A percentile compares a stretch with the other conserved stretches of the same genome.
These are phyloP conservation scores for Pseudogymnoascus sp. DNA, from an alignment of 2,329 filamentous ascomycete species.

Conservation along the genomic window DNA sequence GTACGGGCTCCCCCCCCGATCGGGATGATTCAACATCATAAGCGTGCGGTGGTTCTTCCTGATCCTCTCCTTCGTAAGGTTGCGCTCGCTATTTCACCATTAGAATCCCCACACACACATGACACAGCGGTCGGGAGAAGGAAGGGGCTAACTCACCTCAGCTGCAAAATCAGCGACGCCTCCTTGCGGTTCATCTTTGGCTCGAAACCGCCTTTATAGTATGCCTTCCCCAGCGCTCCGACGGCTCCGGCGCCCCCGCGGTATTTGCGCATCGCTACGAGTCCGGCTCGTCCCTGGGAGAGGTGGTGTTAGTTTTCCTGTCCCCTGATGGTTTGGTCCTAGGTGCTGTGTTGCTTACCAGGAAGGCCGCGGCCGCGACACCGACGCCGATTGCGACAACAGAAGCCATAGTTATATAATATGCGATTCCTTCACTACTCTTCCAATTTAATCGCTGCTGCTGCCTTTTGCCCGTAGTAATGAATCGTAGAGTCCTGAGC, in stretches of 20 bases:
- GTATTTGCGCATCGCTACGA: constrained; percentile 81
- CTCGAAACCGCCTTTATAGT: constrained; percentile 99
- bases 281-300: constrained; percentile 76
- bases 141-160: constrained; percentile 57
- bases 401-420: constrained; percentile 47
- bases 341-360: constrained; percentile 39
- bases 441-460: neutral
- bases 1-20: constrained; percentile 94
- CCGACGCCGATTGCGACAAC: constrained; percentile 53
- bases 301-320: constrained; percentile 19
- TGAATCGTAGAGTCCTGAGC: neutral
- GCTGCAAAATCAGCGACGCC: constrained; percentile 81
- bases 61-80: constrained; percentile 84
- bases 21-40: constrained; percentile 97
- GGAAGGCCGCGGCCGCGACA: constrained; percentile 59
- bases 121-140: neutral
- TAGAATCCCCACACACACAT: neutral
- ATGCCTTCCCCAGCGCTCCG: constrained; percentile 79
- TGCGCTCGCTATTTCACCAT: constrained; percentile 61
- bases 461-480: neutral
- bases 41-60: constrained; percentile 91
- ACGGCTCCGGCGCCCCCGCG: constrained; percentile 59
- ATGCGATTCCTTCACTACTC: neutral
- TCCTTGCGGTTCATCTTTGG: constrained; percentile 88
- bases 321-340: constrained; percentile 10